These are phyloP conservation scores for Spathaspora gorwiae DNA, from an alignment of 805 yeast species.

Conservation along the genomic window DNA sequence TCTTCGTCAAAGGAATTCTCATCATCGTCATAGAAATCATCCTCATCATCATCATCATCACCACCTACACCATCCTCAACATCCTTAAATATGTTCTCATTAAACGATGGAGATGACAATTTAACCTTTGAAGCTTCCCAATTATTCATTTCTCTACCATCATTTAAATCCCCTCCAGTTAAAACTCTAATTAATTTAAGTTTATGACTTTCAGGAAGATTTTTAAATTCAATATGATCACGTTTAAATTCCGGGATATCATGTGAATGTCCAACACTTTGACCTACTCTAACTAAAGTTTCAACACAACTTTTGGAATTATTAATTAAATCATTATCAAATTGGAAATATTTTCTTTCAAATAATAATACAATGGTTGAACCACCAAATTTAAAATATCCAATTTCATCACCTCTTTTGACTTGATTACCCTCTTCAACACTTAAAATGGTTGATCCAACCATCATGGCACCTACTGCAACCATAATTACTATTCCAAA, in stretches of 20 bases:
- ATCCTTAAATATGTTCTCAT: slow-evolving; percentile 6
- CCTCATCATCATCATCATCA: slow-evolving; percentile 7
- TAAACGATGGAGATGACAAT: slow-evolving; percentile 13
- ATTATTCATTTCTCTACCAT: slow-evolving; percentile 24
- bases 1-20: slow-evolving; percentile 14
- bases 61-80: slow-evolving; percentile 9
- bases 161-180: slow-evolving; percentile 50
- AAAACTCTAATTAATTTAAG: slow-evolving; percentile 51
- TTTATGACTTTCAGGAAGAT: slow-evolving; percentile 44
- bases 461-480: slow-evolving; percentile 98
- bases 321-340: slow-evolving; percentile 68
- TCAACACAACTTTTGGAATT: slow-evolving; percentile 72
- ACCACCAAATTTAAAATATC: slow-evolving; percentile 96
- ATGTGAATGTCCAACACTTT: slow-evolving; percentile 78
- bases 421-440: slow-evolving; percentile 56
- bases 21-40: slow-evolving; percentile 11
- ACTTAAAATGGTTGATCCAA: slow-evolving; percentile 79
- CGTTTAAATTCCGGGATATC: slow-evolving; percentile 47
- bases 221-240: slow-evolving; percentile 40
- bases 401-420: slow-evolving; percentile 75
- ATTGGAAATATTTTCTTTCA: slow-evolving; percentile 43
- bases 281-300: slow-evolving; percentile 84
- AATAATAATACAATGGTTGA: slow-evolving; percentile 75
- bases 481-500: slow-evolving; percentile 77
- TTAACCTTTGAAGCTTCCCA: slow-evolving; percentile 36